Percentiles rank a stretch among this genome's conserved stretches.
These are phyloP conservation scores for Veloboletus limbatus DNA, from an alignment of 1,284 basidiomycete genomes.

Conservation along the genomic window DNA sequence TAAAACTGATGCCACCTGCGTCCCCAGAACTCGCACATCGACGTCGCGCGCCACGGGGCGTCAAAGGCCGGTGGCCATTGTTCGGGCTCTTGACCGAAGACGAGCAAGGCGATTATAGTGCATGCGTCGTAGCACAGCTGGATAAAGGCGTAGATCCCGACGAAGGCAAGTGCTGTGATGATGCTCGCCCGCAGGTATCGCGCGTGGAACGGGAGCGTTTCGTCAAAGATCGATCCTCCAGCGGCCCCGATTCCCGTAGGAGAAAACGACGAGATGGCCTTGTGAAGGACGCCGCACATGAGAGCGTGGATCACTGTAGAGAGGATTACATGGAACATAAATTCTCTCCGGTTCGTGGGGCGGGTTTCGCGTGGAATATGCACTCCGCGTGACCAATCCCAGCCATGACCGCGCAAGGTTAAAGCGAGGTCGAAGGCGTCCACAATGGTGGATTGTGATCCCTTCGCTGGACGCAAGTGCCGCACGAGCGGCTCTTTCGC, in stretches of 20 bases:
- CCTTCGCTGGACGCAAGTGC: constrained; percentile 1
- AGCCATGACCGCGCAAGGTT: constrained; percentile 51
- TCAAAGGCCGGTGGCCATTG: constrained; percentile 41
- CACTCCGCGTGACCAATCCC: constrained; percentile 39
- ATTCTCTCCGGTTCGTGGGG: constrained; percentile 34
- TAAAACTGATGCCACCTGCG: constrained; percentile 44
- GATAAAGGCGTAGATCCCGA: constrained; percentile 43
- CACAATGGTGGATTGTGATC: constrained; percentile 11
- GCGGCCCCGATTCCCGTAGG: constrained; percentile 32
- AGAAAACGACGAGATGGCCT: constrained; percentile 39
- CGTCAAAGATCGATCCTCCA: constrained; percentile 51
- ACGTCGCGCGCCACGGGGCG: constrained; percentile 36
- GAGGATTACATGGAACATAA: constrained; percentile 35
- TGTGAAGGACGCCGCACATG: constrained; percentile 42
- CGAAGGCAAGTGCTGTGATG: constrained; percentile 39
- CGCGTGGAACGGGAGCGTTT: constrained; percentile 36
- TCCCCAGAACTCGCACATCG: constrained; percentile 41
- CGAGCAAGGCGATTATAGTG: constrained; percentile 41
- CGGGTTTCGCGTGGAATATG: constrained; percentile 43
- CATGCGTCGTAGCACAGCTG: constrained; percentile 39
- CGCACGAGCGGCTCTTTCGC: constrained; percentile 7
- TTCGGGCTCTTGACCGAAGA: constrained; percentile 32
- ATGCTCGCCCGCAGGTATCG: constrained; percentile 43
- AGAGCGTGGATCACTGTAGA: constrained; percentile 39
- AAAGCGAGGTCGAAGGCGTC: constrained; percentile 48